These are phyloP conservation scores for Suhomyces prunicola DNA, from an alignment of 805 yeast species.

Conservation along the genomic window DNA sequence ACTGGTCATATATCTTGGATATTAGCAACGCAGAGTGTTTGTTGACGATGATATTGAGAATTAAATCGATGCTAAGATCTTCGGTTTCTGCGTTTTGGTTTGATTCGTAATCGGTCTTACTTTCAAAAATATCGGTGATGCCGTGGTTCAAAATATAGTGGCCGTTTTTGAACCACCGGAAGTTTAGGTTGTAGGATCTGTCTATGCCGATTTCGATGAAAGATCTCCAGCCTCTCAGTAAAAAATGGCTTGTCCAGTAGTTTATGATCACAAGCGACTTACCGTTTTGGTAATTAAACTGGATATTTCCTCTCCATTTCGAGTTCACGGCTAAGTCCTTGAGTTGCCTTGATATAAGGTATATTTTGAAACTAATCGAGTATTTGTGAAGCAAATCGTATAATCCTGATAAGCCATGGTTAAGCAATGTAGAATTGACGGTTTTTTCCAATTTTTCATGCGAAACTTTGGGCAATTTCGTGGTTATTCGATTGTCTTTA, in stretches of 20 bases:
- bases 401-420: conserved; percentile 48
- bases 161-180: conserved; percentile 65
- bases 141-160: conserved; percentile 27
- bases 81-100: conserved; percentile 17
- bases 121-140: conserved; percentile 9
- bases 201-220: conserved; percentile 63
- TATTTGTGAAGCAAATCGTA: conserved; percentile 57
- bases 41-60: conserved; percentile 34
- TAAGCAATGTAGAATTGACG: conserved; percentile 51
- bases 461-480: conserved; percentile 29
- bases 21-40: conserved; percentile 38
- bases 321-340: conserved; percentile 41
- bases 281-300: conserved; percentile 55
- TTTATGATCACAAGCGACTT: conserved; percentile 52
- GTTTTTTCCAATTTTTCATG: conserved; percentile 48
- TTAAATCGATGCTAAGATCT: conserved; percentile 34
- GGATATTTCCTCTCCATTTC: conserved; percentile 59
- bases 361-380: conserved; percentile 62
- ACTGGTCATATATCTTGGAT: conserved; percentile 15
- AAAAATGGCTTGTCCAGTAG: conserved; percentile 56
- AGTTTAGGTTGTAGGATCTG: conserved; percentile 43
- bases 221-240: conserved; percentile 47
- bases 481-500: conserved; percentile 20
- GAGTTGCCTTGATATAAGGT: conserved; percentile 57
- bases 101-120: conserved; percentile 15